Evolutionary conservation across 352 stramenopile genomes (phyloP).

Genomic region (Phytopythium vexans): DNA sequence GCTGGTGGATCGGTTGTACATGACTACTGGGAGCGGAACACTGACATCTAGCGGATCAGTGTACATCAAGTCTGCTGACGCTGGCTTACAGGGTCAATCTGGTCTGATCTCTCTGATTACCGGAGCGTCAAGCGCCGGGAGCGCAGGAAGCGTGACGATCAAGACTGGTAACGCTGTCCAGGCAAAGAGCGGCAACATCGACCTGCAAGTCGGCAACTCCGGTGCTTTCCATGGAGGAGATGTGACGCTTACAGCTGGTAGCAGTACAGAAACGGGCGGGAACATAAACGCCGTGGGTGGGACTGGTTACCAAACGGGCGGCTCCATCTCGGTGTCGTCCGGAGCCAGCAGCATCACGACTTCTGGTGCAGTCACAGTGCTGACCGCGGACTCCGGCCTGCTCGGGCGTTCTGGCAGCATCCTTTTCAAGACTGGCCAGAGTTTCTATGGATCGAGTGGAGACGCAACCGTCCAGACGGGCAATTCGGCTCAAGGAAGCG

Average conservation of each 20-base stretch:
- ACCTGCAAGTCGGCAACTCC: conserved; percentile 15
- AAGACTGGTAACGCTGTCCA: conserved; percentile 18
- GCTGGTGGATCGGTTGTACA: conserved; percentile 13
- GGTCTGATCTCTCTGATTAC: conserved; percentile 14
- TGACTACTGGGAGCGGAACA: conserved; percentile 16
- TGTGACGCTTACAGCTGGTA: conserved; percentile 15
- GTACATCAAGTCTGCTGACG: conserved; percentile 11
- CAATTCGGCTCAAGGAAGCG: conserved; percentile 20
- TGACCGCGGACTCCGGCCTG: conserved; percentile 15
- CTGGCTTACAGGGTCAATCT: conserved; percentile 13
- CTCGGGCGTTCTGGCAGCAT: conserved; percentile 13
- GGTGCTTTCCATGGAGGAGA: conserved; percentile 17
- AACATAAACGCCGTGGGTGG: conserved; percentile 13
- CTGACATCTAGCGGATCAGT: no score
- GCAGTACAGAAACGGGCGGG: conserved; percentile 22
- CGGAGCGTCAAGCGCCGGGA: conserved; percentile 11
- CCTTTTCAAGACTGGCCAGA: conserved; percentile 18
- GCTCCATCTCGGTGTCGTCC: no score
- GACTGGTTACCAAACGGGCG: conserved; percentile 19
- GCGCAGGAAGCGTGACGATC: conserved; percentile 16
- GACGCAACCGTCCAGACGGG: conserved; percentile 21
- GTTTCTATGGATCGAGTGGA: conserved; percentile 17
- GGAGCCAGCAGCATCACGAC: no score
- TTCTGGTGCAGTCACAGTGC: conserved; percentile 3
- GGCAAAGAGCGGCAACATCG: conserved; percentile 16